A percentile compares a stretch with the other conserved stretches of the same genome.
Conservation (phyloP, 2,329 filamentous ascomycete species). For the Arthrobotrys pseudoclavata region DNA sequence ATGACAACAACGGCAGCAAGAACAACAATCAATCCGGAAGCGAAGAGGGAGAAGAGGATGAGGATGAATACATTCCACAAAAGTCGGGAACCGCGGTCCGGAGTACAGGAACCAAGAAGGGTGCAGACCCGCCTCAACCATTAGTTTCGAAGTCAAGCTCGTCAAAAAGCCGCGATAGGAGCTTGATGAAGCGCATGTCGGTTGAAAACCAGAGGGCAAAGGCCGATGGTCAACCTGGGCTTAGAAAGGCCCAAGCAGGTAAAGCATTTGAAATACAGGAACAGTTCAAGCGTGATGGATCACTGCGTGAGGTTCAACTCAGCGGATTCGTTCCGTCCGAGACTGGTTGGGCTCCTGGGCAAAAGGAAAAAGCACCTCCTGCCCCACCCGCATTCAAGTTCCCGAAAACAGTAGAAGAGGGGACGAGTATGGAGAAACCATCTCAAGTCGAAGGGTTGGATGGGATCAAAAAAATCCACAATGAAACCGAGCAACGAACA, state of each 20-base stretch:
- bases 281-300: constrained; percentile 28
- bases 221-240: background rate
- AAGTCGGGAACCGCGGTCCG: background rate
- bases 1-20: background rate
- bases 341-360: background rate
- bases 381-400: constrained; percentile 3
- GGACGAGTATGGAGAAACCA: background rate
- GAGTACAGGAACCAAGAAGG: background rate
- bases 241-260: constrained; percentile 26
- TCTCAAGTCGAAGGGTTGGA: background rate
- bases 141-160: background rate
- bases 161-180: background rate
- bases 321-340: constrained; percentile 30
- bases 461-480: no score
- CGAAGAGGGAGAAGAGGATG: constrained; percentile 1
- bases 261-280: constrained; percentile 43
- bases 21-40: background rate
- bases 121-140: background rate
- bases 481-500: background rate
- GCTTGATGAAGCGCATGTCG: constrained; percentile 26
- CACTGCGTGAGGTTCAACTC: constrained; percentile 4
- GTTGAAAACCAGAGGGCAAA: constrained; percentile 18
- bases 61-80: background rate
- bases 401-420: background rate
- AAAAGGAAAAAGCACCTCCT: background rate